Percentiles rank a stretch among this genome's conserved stretches.
These are phyloP conservation scores for Zelopaecilomyces penicillatus DNA, from an alignment of 2,329 filamentous ascomycete species.

Conservation along the genomic window DNA sequence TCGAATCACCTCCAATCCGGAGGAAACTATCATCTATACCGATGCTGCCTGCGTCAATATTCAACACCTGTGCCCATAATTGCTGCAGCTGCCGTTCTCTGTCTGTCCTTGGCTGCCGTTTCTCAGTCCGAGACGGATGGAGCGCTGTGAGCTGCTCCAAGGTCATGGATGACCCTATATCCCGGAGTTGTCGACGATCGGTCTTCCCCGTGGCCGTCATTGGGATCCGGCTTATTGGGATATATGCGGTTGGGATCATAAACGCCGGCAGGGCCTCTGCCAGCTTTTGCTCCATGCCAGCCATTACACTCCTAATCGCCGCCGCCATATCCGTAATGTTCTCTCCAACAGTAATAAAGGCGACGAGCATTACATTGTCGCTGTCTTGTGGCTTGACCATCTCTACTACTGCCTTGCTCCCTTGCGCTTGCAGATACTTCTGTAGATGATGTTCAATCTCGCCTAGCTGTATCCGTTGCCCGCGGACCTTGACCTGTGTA, in stretches of 20 bases:
- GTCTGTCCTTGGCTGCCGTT: neutral
- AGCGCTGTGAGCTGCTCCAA: constrained; percentile 3
- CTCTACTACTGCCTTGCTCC: neutral
- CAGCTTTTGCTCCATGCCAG: neutral
- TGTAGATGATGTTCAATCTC: neutral
- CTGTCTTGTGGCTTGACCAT: neutral
- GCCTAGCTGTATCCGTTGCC: constrained; percentile 36
- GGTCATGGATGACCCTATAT: too few relatives aligned
- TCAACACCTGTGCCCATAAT: neutral
- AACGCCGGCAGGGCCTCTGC: neutral
- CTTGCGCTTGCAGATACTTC: neutral
- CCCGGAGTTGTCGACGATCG: neutral
- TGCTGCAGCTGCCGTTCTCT: neutral
- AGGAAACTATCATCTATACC: too few relatives aligned
- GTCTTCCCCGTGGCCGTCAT: neutral
- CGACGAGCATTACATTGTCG: neutral
- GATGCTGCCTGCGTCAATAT: too few relatives aligned
- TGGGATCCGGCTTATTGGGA: neutral
- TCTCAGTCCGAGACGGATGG: constrained; percentile 1
- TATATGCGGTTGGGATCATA: neutral
- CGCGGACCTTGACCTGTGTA: constrained; percentile 48
- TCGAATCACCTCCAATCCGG: too few relatives aligned
- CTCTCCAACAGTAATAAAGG: neutral
- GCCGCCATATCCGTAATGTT: neutral
- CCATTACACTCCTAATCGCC: neutral